Base-by-base conservation (phyloP, 371 early-diverging fungal species). In the Sporodiniella umbellata region DNA sequence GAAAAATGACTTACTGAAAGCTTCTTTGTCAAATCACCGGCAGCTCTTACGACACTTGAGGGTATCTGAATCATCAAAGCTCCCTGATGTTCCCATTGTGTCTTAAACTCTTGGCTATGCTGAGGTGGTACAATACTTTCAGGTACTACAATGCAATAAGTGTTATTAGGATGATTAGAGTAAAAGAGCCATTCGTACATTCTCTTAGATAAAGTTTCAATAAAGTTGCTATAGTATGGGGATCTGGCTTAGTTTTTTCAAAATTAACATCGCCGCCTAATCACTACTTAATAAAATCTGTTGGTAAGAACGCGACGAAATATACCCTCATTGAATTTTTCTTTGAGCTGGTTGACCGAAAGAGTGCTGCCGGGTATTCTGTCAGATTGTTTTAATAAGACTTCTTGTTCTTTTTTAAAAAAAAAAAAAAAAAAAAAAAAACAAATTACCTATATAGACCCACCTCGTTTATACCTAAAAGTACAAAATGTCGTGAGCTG, bases 181-280 rank as follows among this genome's bases (percentile, higher is more conserved):
- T n/a, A 42, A 23, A 3, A 10, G 21, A 15, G 7, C 15, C n/a
- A 14, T 8, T 37, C 14, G 18, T 78, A 84, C 85, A 56, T 70
- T 91, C 91, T 35, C 93, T 74, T 19, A 93, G 57, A 54, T 83
- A 93, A 53, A 87, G 78, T 54, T 91, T 93, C 15, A 93, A 68
- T 19, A 93, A 61, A 2, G 90, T 82, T 15, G 89, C 82, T n/a
- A 91, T 85, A 10, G 82, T 88, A 55, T 93, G 91, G 0, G 88
- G 83, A 53, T 92, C 91, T 30, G 85, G 70, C 14, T 59, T 60
- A 6, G 74, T 69, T 23, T 53, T 53, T 56, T 69, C 43, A 46
- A 82, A 75, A 58, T 84, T 75, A 35, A 80, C 59, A 52, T 83
- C 79, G 30, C 58, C 53, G 6, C 80, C 83, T 11, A 11, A 11